phyloP scores from a whole-genome alignment of 495 filamentous ascomycete species.

The Tuber borchii region DNA sequence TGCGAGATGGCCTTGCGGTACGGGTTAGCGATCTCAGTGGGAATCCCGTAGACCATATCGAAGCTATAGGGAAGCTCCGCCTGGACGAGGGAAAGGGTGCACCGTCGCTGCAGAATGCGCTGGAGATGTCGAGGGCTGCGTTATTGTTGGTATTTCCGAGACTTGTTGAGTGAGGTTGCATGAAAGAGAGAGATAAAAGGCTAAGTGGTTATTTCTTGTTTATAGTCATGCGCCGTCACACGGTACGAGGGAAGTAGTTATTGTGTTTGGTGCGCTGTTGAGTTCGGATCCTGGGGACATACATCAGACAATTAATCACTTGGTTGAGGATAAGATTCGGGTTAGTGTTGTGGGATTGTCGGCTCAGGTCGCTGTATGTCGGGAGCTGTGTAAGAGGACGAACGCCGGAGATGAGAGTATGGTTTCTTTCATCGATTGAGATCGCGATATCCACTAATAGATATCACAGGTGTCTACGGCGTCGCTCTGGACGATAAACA shows the following conservation, averaged over 20 bases:
- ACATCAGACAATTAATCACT: constrained; percentile 71
- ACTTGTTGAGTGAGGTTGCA: constrained; percentile 17
- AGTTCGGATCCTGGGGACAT: constrained; percentile 93
- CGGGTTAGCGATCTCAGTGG: constrained; percentile 83
- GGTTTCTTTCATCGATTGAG: constrained; percentile 6
- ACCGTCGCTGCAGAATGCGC: constrained; percentile 86
- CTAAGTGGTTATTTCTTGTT: constrained; percentile 21
- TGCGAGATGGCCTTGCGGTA: constrained; percentile 82
- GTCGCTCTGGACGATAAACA: constrained; percentile 84
- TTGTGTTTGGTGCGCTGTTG: constrained; percentile 84
- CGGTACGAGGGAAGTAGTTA: constrained; percentile 83
- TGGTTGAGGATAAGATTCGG: constrained; percentile 73
- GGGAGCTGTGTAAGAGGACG: constrained; percentile 76
- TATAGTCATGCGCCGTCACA: constrained; percentile 79
- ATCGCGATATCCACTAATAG: constrained; percentile 2
- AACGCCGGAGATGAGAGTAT: constrained; percentile 66
- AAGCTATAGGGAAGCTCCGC: constrained; percentile 62
- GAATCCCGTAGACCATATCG: constrained; percentile 82
- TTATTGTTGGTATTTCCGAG: constrained; percentile 58
- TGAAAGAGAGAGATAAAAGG: constrained; percentile 10
- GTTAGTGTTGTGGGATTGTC: constrained; percentile 83
- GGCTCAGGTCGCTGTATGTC: constrained; percentile 85
- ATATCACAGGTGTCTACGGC: constrained; percentile 53
- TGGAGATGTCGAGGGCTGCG: constrained; percentile 85
- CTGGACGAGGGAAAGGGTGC: constrained; percentile 77